Percentiles rank a stretch among this genome's conserved stretches.
Conservation (phyloP, 2,329 filamentous ascomycete genomes). For the Cucurbitaria berberidis region DNA sequence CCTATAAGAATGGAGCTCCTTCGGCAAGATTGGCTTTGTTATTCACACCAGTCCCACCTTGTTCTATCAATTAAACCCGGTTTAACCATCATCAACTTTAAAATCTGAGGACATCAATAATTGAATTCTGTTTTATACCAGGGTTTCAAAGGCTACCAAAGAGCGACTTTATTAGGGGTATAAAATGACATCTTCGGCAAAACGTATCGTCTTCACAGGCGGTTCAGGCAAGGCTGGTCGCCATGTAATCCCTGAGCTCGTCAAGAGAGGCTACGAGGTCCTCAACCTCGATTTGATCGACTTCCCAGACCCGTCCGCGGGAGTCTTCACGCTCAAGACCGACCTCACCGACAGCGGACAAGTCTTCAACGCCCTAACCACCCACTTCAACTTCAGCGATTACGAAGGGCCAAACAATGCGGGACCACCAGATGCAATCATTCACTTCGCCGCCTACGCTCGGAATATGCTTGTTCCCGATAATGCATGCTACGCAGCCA, state of each 20-base stretch:
- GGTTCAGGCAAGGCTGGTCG: slow-evolving; percentile 61
- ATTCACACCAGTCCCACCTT: not conserved
- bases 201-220: slow-evolving; percentile 54
- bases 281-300: slow-evolving; percentile 63
- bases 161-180: not conserved
- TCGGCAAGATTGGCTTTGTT: not conserved
- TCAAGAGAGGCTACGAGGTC: slow-evolving; percentile 58
- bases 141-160: not conserved
- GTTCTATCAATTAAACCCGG: not conserved
- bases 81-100: not conserved
- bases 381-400: slow-evolving; percentile 61
- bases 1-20: slow-evolving; percentile 10
- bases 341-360: slow-evolving; percentile 63
- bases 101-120: not conserved
- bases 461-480: slow-evolving; percentile 68
- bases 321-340: slow-evolving; percentile 61
- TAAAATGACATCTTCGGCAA: slow-evolving; percentile 40
- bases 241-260: slow-evolving; percentile 60
- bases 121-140: not conserved
- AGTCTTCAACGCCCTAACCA: slow-evolving; percentile 61
- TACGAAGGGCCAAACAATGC: slow-evolving; percentile 54
- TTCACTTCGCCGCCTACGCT: slow-evolving; percentile 66
- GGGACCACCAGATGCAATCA: slow-evolving; percentile 63
- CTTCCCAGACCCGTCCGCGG: slow-evolving; percentile 50
- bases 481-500: slow-evolving; percentile 64